A percentile compares a stretch with the other conserved stretches of the same genome.
phyloP scores from a whole-genome alignment of 2,329 filamentous ascomycete species.

The Thelonectria blattea region DNA sequence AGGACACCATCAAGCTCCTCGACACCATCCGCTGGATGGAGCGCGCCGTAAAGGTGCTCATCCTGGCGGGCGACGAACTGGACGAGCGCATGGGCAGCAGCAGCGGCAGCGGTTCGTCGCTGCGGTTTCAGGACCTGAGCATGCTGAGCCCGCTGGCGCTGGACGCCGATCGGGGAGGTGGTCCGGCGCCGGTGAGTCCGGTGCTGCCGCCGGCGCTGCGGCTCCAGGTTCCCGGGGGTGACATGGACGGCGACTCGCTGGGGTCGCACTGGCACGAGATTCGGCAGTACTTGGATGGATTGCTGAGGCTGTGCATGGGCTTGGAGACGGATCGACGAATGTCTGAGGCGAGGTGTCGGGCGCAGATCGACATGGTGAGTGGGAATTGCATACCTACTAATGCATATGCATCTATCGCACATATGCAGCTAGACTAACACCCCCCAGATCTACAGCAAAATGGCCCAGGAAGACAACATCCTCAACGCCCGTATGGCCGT shows the following conservation, averaged over 20 bases:
- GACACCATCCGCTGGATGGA: conserved; percentile 57
- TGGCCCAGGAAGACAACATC: conserved; percentile 57
- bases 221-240: conserved; percentile 24
- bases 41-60: conserved; percentile 50
- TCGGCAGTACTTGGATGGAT: conserved; percentile 52
- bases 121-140: conserved; percentile 33
- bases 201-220: conserved; percentile 30
- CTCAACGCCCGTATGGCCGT: conserved; percentile 51
- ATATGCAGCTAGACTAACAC: conserved; percentile 9
- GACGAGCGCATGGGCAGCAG: conserved; percentile 39
- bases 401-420: background rate
- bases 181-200: conserved; percentile 35
- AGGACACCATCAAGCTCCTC: conserved; percentile 52
- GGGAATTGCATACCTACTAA: background rate
- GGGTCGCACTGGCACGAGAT: conserved; percentile 54
- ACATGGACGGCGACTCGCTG: conserved; percentile 38
- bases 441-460: conserved; percentile 53
- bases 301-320: conserved; percentile 51
- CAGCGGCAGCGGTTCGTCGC: background rate
- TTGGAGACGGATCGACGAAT: conserved; percentile 54
- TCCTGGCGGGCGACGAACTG: conserved; percentile 52
- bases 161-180: conserved; percentile 29
- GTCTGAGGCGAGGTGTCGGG: conserved; percentile 53
- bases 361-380: conserved; percentile 54
- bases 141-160: conserved; percentile 36